Base-by-base conservation (phyloP, 108 stramenopile species). In the Nannochloropsis gaditana region DNA sequence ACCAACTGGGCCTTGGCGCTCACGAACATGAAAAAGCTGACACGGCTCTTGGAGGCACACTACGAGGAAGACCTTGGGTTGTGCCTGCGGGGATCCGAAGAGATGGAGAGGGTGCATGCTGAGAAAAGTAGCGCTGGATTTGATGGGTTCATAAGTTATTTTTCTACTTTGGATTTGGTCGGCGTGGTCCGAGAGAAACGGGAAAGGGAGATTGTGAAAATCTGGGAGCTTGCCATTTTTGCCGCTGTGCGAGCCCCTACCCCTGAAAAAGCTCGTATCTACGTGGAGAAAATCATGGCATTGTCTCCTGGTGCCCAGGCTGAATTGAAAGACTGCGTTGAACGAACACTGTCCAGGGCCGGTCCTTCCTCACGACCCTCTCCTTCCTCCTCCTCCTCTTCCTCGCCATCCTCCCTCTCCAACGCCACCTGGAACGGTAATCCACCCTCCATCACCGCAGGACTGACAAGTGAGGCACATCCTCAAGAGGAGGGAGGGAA, bases 1-100 rank as follows among this genome's bases (percentile, higher is more conserved):
- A n/a, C 59, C 19, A 73, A 73, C n/a, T 73, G 59, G 59, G 59
- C 59, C 59, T 73, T 73, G 8, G 59, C 59, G n/a, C n/a, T 73
- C 19, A 73, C 59, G 8, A 73, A 73, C 8, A 15, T 73, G 19
- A 73, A 73, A n/a, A 73, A 73, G n/a, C n/a, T 73, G n/a, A 73
- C n/a, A n/a, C 59, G 59, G 19, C 59, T 73, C 59, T 2, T 73
- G 19, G 59, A 73, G 2, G 59, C 59, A 73, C 59, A 73, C n/a
- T 73, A 73, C 59, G 59, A 73, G n/a, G 59, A 73, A 73, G 59
- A 73, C 15, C 59, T 73, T n/a, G 59, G 59, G 4, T n/a, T 73
- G n/a, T n/a, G n/a, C 59, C 59, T 73, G 15, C 59, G n/a, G 2
- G 59, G 59, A 15, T 15, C 19, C 15, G 19, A n/a, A 73, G 31